A percentile compares a stretch with the other conserved stretches of the same genome.
Conservation (phyloP, 2,329 filamentous ascomycete genomes). For the Hypoxylon rubiginosum region DNA sequence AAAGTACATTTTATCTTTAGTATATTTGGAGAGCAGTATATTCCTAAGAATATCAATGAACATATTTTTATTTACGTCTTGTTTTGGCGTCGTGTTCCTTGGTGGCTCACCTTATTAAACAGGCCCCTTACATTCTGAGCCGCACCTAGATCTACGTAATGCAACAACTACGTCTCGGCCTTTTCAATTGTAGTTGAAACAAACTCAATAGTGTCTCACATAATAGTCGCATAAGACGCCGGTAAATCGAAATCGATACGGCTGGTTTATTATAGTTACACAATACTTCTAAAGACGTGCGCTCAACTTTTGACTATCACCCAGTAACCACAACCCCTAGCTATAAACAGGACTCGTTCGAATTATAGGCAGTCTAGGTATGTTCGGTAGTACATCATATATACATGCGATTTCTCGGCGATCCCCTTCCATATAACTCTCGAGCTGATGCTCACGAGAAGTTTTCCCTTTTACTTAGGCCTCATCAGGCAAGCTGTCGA, state of each 20-base stretch:
- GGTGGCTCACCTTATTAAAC: too few relatives aligned
- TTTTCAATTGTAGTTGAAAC: too few relatives aligned
- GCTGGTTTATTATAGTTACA: too few relatives aligned
- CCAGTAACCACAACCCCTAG: too few relatives aligned
- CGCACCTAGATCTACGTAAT: too few relatives aligned
- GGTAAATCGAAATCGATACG: too few relatives aligned
- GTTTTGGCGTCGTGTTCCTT: not conserved
- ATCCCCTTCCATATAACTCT: not conserved
- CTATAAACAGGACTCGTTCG: not conserved
- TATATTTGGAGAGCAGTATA: not conserved
- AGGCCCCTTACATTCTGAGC: too few relatives aligned
- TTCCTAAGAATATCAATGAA: not conserved
- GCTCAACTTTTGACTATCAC: too few relatives aligned
- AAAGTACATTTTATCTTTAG: slow-evolving; percentile 19
- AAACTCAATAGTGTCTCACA: too few relatives aligned
- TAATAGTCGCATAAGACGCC: too few relatives aligned
- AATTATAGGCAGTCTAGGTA: not conserved
- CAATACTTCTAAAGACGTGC: too few relatives aligned
- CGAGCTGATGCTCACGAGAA: not conserved
- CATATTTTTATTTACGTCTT: not conserved
- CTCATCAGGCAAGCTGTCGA: slow-evolving; percentile 32
- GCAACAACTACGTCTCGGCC: too few relatives aligned
- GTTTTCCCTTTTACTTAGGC: not conserved
- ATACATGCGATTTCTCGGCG: not conserved
- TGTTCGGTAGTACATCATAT: not conserved